These are phyloP conservation scores for Handroanthus guayacan DNA, from an alignment of 257 asterid genomes.

Conservation along the genomic window DNA sequence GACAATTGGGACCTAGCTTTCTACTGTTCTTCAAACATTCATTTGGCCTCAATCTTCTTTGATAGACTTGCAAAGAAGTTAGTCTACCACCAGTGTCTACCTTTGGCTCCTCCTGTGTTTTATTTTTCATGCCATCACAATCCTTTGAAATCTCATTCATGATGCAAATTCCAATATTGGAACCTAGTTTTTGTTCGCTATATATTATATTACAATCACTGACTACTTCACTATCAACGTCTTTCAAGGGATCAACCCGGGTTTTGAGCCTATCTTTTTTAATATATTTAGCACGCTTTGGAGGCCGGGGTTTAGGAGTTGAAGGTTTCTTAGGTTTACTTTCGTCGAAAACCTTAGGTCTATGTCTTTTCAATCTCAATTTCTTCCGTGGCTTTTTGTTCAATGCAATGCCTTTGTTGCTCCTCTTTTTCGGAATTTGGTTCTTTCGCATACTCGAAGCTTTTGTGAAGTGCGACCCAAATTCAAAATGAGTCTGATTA, in stretches of 20 bases:
- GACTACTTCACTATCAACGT: neutral
- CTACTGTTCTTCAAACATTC: constrained; percentile 41
- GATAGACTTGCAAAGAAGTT: constrained; percentile 31
- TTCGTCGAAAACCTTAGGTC: constrained; percentile 54
- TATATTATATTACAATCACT: neutral
- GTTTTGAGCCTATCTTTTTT: neutral
- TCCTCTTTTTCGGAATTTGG: constrained; percentile 19
- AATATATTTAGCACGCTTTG: constrained; percentile 21
- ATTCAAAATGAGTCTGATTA: neutral
- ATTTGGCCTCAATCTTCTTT: constrained; percentile 32
- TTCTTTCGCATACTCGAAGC: constrained; percentile 24
- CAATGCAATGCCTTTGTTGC: neutral
- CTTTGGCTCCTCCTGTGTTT: neutral
- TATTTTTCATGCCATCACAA: neutral
- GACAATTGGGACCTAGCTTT: constrained; percentile 44
- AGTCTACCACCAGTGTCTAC: neutral
- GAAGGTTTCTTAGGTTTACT: constrained; percentile 38
- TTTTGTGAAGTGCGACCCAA: neutral
- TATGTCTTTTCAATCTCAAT: constrained; percentile 43
- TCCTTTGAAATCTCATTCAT: neutral
- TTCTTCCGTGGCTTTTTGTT: constrained; percentile 28
- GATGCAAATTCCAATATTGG: constrained; percentile 16
- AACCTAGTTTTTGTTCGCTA: constrained; percentile 39
- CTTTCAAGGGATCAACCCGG: neutral
- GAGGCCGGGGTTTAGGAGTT: constrained; percentile 43